Conservation (phyloP, 768 basidiomycete genomes). For the Dacryopinax spathularia region DNA sequence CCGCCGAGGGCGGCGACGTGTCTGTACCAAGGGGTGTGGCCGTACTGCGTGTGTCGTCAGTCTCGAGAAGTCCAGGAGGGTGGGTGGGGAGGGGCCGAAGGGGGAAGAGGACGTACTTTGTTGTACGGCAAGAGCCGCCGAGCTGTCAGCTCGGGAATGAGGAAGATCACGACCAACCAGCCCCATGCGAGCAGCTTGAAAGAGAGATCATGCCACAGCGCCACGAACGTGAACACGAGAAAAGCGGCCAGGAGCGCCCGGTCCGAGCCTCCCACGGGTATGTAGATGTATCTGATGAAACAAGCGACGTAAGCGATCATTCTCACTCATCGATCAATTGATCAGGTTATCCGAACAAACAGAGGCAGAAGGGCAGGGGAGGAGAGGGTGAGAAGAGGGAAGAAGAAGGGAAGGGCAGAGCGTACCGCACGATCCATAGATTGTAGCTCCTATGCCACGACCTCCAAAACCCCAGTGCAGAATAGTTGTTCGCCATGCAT, state of each 20-base stretch:
- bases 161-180: constrained; percentile 84
- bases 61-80: constrained; percentile 1
- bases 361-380: not conserved
- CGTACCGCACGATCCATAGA: constrained; percentile 78
- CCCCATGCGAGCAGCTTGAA: constrained; percentile 86
- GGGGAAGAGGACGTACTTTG: constrained; percentile 36
- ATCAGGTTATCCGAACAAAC: not conserved
- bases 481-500: constrained; percentile 98
- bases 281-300: constrained; percentile 67
- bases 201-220: constrained; percentile 91
- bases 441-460: constrained; percentile 96
- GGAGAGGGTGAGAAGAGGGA: not conserved
- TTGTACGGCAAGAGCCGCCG: constrained; percentile 43
- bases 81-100: not conserved
- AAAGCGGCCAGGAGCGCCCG: constrained; percentile 47
- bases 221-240: constrained; percentile 88
- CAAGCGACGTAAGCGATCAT: not conserved
- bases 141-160: constrained; percentile 69
- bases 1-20: constrained; percentile 73
- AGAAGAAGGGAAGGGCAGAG: no score
- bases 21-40: constrained; percentile 59
- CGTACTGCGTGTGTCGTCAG: constrained; percentile 39
- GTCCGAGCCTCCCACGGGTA: constrained; percentile 70
- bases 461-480: constrained; percentile 82
- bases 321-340: not conserved